These are phyloP conservation scores for Fraxinus latifolia DNA, from an alignment of 305 asterid genomes.

Conservation along the genomic window DNA sequence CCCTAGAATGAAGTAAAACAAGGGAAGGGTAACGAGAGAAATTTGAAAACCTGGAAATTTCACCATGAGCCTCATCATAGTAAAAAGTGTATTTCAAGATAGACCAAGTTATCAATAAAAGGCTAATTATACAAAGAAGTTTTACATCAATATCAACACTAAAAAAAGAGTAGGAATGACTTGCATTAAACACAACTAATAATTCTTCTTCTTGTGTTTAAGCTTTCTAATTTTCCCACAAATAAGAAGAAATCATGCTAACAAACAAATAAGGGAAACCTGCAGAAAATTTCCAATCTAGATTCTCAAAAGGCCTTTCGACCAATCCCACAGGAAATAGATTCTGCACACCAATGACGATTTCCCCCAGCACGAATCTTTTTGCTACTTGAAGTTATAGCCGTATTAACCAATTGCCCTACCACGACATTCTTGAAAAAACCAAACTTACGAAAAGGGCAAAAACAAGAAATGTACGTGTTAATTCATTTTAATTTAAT, in stretches of 20 bases:
- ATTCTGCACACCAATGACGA: background rate
- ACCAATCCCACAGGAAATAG: background rate
- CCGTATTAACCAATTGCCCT: slow-evolving; percentile 3
- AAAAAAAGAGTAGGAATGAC: background rate
- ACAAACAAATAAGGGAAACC: background rate
- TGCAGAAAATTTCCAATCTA: background rate
- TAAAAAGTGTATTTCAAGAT: background rate
- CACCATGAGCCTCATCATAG: background rate
- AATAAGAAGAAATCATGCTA: background rate
- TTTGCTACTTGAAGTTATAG: background rate
- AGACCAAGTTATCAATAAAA: background rate
- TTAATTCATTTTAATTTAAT: slow-evolving; percentile 3
- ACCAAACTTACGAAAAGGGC: background rate
- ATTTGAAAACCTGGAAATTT: background rate
- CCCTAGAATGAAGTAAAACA: background rate
- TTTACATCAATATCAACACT: background rate
- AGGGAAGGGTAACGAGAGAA: background rate
- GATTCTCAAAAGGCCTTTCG: background rate
- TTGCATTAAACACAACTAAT: background rate
- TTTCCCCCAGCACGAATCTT: background rate
- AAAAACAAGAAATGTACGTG: background rate
- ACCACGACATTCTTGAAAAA: background rate
- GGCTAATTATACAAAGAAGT: background rate
- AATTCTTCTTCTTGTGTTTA: background rate
- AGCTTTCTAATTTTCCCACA: background rate